Base-by-base conservation (phyloP, 2,329 filamentous ascomycete species). In the Phoma sp. region DNA sequence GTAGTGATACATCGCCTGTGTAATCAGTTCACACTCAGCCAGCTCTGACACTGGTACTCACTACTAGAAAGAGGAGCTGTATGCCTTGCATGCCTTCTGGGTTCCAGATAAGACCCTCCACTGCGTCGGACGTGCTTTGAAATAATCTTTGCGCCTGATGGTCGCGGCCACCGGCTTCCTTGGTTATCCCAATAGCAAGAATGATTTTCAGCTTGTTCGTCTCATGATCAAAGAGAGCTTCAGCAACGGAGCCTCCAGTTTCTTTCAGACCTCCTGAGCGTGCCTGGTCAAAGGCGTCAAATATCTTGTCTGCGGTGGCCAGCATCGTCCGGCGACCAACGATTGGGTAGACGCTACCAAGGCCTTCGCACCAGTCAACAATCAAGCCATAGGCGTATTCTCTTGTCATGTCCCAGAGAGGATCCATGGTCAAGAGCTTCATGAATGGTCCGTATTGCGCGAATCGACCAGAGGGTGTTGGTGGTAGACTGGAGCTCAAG, bases 1-100 rank as follows among this genome's bases (percentile, higher is more conserved):
- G 29, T 48, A 57, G n/a, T 57, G 53, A 21, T 57, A 57, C 47
- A 53, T 57, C 1, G 53, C 53, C 53, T 57, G n/a, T n/a, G 10
- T 38, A 4, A n/a, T 52, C 15, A 53, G 14, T 10, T n/a, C n/a
- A n/a, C 9, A n/a, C 20, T 23, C 14, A 36, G 4, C 17, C 20
- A 12, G 9, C 14, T 18, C 2, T 15, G 5, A 18, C 12, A 11
- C 11, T 11, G 5, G 20, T 18, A 47, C 53, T 47, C 21, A 57
- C 53, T 9, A 53, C 53, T 9, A 57, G 26, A 26, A 38, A 57
- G 15, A 57, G 53, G 23, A 57, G 48, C 21, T 57, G 53, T 36
- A 57, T 57, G 32, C 53, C 53, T 29, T 57, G 53, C 20, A 53
- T 32, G 7, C 53, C 53, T 38, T 57, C 53, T 17, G 53, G 48